Evolutionary conservation across 305 asterid species (phyloP).

Genomic region (Solanum aculeatissimum): DNA sequence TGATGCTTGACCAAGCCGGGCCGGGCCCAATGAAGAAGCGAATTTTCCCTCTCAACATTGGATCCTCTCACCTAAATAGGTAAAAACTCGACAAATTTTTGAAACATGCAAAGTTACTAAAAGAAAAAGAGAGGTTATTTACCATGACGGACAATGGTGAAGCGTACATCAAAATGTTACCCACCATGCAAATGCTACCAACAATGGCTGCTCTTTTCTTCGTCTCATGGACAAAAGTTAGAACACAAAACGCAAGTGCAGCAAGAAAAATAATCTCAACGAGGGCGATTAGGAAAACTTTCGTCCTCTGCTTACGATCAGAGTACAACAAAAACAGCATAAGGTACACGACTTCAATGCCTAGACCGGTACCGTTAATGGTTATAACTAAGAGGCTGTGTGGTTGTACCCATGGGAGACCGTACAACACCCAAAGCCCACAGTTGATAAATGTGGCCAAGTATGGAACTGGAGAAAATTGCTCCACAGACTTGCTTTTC

Average conservation of each 20-base stretch:
- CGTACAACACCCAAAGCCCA: slow-evolving; percentile 78
- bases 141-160: slow-evolving; percentile 85
- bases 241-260: slow-evolving; percentile 37
- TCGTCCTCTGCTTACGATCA: slow-evolving; percentile 29
- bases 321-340: slow-evolving; percentile 35
- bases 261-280: slow-evolving; percentile 45
- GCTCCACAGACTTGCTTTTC: slow-evolving; percentile 68
- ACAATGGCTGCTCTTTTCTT: slow-evolving; percentile 56
- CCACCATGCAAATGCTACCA: slow-evolving; percentile 77
- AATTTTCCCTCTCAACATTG: no score
- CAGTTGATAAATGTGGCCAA: slow-evolving; percentile 77
- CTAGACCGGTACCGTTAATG: slow-evolving; percentile 63
- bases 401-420: slow-evolving; percentile 79
- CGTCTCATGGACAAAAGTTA: slow-evolving; percentile 30
- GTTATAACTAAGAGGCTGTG: slow-evolving; percentile 67
- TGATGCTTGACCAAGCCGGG: background rate
- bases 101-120: background rate
- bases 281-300: slow-evolving; percentile 20
- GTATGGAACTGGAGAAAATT: slow-evolving; percentile 76
- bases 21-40: no score
- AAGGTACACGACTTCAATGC: slow-evolving; percentile 51
- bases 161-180: slow-evolving; percentile 80
- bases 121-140: background rate
- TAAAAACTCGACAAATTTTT: no score
- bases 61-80: no score